These are phyloP conservation scores for Pseudevernia furfuracea DNA, from an alignment of 495 filamentous ascomycete genomes.

Conservation along the genomic window DNA sequence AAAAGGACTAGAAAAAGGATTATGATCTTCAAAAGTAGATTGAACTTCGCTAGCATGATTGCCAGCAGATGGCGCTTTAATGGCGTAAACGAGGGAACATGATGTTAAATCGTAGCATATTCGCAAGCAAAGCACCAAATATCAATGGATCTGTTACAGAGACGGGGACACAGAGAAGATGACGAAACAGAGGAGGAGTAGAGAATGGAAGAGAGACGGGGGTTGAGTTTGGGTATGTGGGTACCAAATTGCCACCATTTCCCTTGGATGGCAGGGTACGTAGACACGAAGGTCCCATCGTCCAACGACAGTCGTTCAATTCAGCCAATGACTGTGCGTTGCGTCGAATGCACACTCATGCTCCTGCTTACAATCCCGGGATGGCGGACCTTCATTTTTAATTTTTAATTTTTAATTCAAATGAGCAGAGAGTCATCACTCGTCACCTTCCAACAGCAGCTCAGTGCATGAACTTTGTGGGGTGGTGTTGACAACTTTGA, in stretches of 20 bases:
- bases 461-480: not conserved
- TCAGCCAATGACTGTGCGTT: not conserved
- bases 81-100: not conserved
- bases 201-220: not conserved
- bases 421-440: too few species aligned
- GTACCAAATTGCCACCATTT: not conserved
- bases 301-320: not conserved
- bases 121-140: not conserved
- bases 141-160: not conserved
- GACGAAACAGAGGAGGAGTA: not conserved
- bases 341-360: not conserved
- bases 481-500: too few species aligned
- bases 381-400: too few species aligned
- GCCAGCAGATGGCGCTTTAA: not conserved
- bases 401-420: too few species aligned
- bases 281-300: not conserved
- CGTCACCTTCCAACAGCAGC: not conserved
- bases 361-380: not conserved
- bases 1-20: not conserved
- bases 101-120: not conserved
- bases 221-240: too few species aligned
- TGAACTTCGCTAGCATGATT: conserved; percentile 1
- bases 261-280: not conserved
- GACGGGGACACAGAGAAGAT: not conserved
- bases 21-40: not conserved